Evolutionary conservation across 345 rosid species (phyloP), one percentile per base, ranked within the genome.

Genomic region (Pelargonium nanum): DNA sequence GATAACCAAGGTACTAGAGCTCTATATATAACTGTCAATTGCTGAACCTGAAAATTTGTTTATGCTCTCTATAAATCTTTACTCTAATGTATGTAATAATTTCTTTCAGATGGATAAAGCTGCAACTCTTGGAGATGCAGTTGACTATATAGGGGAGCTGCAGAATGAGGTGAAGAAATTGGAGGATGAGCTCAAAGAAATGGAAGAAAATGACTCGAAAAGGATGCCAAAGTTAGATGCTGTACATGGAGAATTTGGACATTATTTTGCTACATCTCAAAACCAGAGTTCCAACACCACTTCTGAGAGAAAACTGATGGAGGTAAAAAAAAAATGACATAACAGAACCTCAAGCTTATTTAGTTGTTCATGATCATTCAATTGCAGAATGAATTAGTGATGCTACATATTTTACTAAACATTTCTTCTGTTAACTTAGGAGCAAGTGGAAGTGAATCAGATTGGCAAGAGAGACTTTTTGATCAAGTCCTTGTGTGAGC

Each of bases 101-200:
- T 40, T 17, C 15, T 40, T 40, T 2, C 48, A 40, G 99, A 87
- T 93, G 97, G 85, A 84, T 67, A 85, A 66, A 77, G 71, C 69
- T 62, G 70, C 94, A 59, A 87, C 75, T 57, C 62, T 89, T 16
- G 72, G 75, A 20, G 97, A 93, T 79, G 96, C 96, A n/a, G 69
- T 79, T 23, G 85, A 85, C 19, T 93, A 82, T 72, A 84, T 93
- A 53, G 65, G 54, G 19, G 80, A 85, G 74, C 68, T 89, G 73
- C 34, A 68, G 63, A 61, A 58, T 40, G 73, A 87, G 77, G 66
- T 68, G 62, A 76, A 77, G 78, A 69, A 66, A 48, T 81, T 93
- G 26, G 65, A 76, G 64, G 80, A 80, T 53, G 93, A 92, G 72
- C 85, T 89, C 45, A 68, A 60, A 64, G 67, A 78, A 74, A 61